A percentile compares a stretch with the other conserved stretches of the same genome.
These are phyloP conservation scores for Botrytis tulipae DNA, from an alignment of 2,329 filamentous ascomycete genomes.

Conservation along the genomic window DNA sequence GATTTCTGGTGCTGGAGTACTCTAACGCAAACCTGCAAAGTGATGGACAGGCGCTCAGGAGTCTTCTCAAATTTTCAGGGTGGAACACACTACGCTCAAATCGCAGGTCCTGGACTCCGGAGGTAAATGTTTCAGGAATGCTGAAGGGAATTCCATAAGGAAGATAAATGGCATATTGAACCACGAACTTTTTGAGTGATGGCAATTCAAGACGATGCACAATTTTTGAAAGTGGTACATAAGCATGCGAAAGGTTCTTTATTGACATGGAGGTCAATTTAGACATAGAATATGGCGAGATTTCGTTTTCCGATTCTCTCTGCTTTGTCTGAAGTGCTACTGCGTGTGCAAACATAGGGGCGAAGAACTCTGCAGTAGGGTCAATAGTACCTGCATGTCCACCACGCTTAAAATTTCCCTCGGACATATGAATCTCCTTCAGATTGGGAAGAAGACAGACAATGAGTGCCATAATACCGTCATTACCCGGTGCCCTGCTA, in stretches of 20 bases:
- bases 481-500: not conserved
- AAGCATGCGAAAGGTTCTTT: not conserved
- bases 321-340: not conserved
- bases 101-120: not conserved
- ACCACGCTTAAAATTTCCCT: not conserved
- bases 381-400: not conserved
- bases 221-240: not conserved
- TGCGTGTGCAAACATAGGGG: not conserved
- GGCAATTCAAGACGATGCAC: not conserved
- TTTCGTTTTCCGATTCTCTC: not conserved
- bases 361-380: not conserved
- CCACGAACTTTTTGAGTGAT: not conserved
- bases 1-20: not conserved
- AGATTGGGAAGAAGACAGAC: slow-evolving; percentile 4
- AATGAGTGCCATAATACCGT: not conserved
- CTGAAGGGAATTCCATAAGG: not conserved
- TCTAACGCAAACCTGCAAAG: not conserved
- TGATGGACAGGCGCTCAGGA: not conserved
- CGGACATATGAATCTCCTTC: not conserved
- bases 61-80: not conserved
- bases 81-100: not conserved
- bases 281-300: not conserved
- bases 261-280: not conserved
- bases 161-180: not conserved
- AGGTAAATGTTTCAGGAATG: not conserved